Conservation (phyloP, 2,329 filamentous ascomycete genomes). For the Sordariomycetes sp. region DNA sequence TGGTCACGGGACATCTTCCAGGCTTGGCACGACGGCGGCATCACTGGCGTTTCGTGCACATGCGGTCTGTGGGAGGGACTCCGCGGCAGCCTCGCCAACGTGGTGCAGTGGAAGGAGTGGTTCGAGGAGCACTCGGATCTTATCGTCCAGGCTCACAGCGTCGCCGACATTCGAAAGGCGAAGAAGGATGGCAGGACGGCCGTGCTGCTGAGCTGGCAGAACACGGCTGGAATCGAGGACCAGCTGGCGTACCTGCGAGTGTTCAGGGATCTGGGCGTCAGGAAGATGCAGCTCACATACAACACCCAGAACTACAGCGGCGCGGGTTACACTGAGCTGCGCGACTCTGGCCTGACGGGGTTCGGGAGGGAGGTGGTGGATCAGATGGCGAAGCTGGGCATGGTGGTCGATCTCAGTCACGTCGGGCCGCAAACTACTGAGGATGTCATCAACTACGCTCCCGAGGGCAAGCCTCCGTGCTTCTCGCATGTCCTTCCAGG, state of each 20-base stretch:
- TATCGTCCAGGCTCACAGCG: constrained; percentile 25
- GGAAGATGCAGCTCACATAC: constrained; percentile 32
- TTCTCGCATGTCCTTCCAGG: constrained; percentile 27
- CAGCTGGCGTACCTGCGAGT: constrained; percentile 25
- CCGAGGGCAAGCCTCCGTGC: constrained; percentile 25
- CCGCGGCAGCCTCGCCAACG: constrained; percentile 24
- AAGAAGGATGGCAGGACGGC: constrained; percentile 25
- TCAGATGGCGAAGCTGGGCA: constrained; percentile 24
- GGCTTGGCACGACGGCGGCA: constrained; percentile 25
- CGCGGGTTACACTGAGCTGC: constrained; percentile 25
- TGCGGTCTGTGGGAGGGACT: constrained; percentile 29
- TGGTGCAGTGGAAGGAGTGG: constrained; percentile 32
- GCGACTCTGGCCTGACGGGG: constrained; percentile 24
- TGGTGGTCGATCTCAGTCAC: constrained; percentile 24
- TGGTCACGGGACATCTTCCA: constrained; percentile 28
- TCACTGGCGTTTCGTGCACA: constrained; percentile 29
- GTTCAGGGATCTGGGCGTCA: constrained; percentile 27
- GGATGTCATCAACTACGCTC: constrained; percentile 23
- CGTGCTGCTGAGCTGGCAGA: constrained; percentile 28
- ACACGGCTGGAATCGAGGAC: constrained; percentile 30
- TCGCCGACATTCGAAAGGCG: constrained; percentile 24
- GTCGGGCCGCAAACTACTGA: constrained; percentile 21
- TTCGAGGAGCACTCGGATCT: constrained; percentile 28
- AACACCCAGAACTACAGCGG: constrained; percentile 32
- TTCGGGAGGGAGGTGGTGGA: constrained; percentile 21